Percentiles rank a stretch among this genome's conserved stretches.
Conservation (phyloP, 2,329 filamentous ascomycete species). For the Neocucurbitaria cava region DNA sequence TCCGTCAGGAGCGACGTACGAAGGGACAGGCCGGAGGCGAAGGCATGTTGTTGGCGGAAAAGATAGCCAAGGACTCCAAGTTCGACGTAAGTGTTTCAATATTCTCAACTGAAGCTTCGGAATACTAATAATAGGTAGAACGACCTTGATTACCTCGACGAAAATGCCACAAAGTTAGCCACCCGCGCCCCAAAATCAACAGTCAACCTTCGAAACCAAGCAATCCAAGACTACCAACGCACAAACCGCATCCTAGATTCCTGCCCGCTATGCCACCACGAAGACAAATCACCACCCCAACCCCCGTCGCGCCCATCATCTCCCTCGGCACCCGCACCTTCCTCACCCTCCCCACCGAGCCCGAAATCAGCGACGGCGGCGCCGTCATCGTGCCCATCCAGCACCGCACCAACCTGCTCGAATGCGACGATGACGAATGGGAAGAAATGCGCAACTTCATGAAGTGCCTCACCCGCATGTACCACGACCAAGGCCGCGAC, state of each 20-base stretch:
- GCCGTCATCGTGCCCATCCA: conserved; percentile 89
- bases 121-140: conserved; percentile 55
- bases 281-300: conserved; percentile 72
- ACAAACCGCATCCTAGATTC: conserved; percentile 84
- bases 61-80: conserved; percentile 90
- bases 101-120: not conserved
- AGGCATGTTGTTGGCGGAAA: conserved; percentile 81
- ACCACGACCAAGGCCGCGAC: conserved; percentile 89
- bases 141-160: conserved; percentile 95
- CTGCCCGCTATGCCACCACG: conserved; percentile 91
- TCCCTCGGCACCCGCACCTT: conserved; percentile 86
- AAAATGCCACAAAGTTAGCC: conserved; percentile 90
- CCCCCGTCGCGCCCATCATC: conserved; percentile 83
- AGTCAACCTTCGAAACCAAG: conserved; percentile 83
- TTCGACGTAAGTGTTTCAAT: conserved; percentile 67
- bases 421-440: conserved; percentile 99
- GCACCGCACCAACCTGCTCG: conserved; percentile 88
- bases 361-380: conserved; percentile 82
- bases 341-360: conserved; percentile 86
- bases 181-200: conserved; percentile 87
- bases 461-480: conserved; percentile 93
- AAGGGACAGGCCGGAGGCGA: conserved; percentile 80
- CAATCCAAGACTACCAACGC: conserved; percentile 88
- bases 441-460: conserved; percentile 99
- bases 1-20: conserved; percentile 89